Conservation (phyloP, 164 flowering plant species). For the Berberis thunbergii region DNA sequence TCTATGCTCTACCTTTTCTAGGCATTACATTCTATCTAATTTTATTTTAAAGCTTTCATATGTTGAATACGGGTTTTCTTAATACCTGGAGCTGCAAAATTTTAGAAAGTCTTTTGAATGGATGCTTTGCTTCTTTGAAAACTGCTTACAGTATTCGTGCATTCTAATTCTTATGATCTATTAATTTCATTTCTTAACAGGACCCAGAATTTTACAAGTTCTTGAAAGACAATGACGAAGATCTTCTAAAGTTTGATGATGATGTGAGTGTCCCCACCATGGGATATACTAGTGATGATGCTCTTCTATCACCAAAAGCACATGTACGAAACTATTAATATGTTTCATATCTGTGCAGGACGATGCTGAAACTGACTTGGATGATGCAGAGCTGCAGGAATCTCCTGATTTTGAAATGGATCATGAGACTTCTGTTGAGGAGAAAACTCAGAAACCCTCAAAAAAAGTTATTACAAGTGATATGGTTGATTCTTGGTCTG, state of each 20-base stretch:
- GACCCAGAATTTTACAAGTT: slow-evolving; percentile 82
- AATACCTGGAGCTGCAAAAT: background rate
- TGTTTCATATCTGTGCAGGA: slow-evolving; percentile 19
- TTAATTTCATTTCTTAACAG: slow-evolving; percentile 25
- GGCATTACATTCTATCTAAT: no score
- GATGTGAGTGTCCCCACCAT: slow-evolving; percentile 37
- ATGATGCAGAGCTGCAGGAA: slow-evolving; percentile 14
- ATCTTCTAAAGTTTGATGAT: slow-evolving; percentile 70
- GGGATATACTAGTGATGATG: background rate
- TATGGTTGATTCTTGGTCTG: slow-evolving; percentile 85
- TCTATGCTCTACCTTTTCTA: no score
- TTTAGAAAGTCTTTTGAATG: background rate
- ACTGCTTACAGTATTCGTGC: background rate
- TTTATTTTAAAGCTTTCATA: background rate
- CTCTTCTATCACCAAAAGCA: background rate
- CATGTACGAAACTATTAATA: background rate
- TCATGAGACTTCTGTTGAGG: slow-evolving; percentile 8
- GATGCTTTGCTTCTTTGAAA: background rate
- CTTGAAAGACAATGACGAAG: slow-evolving; percentile 72
- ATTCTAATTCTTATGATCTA: background rate
- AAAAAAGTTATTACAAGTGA: slow-evolving; percentile 49
- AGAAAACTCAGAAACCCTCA: slow-evolving; percentile 27
- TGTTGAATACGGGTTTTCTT: background rate
- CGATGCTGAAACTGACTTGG: slow-evolving; percentile 31
- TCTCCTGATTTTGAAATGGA: slow-evolving; percentile 20